These are phyloP conservation scores for Rhizoclosmatium globosum DNA, from an alignment of 192 early-diverging fungal species.

Conservation along the genomic window DNA sequence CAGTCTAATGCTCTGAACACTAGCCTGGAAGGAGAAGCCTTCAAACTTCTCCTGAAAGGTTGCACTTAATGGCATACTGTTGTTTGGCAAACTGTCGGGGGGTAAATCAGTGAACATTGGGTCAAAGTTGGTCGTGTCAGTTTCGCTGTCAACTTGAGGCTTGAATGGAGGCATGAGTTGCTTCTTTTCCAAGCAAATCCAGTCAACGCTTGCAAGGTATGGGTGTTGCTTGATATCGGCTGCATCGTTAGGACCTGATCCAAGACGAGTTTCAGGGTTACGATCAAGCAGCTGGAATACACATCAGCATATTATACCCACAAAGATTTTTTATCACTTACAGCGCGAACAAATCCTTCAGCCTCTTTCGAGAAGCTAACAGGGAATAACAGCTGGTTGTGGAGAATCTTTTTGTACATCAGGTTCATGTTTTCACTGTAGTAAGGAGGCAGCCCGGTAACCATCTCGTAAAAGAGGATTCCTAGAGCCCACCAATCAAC, in stretches of 20 bases:
- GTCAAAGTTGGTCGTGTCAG: constrained; percentile 62
- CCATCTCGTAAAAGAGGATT: constrained; percentile 76
- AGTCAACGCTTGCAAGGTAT: constrained; percentile 71
- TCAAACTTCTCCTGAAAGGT: constrained; percentile 60
- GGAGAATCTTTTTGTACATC: constrained; percentile 68
- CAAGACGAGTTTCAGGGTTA: constrained; percentile 68
- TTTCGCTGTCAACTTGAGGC: constrained; percentile 63
- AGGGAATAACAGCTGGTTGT: constrained; percentile 62
- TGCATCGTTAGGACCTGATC: constrained; percentile 63
- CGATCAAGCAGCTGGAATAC: constrained; percentile 62
- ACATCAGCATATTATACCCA: background rate
- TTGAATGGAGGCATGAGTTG: constrained; percentile 74
- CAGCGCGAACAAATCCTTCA: constrained; percentile 55
- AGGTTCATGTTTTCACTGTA: constrained; percentile 62
- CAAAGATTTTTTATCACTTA: constrained; percentile 24
- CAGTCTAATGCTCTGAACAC: constrained; percentile 25
- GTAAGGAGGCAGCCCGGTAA: constrained; percentile 71
- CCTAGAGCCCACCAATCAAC: constrained; percentile 89
- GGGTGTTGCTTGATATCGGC: constrained; percentile 71
- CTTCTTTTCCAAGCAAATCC: constrained; percentile 68
- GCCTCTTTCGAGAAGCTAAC: constrained; percentile 53
- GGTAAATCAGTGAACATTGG: constrained; percentile 61
- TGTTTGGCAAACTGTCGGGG: constrained; percentile 55
- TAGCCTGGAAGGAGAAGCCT: constrained; percentile 53
- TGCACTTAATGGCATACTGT: constrained; percentile 50